phyloP scores from a whole-genome alignment of 345 rosid species.

The Kandelia obovata region DNA sequence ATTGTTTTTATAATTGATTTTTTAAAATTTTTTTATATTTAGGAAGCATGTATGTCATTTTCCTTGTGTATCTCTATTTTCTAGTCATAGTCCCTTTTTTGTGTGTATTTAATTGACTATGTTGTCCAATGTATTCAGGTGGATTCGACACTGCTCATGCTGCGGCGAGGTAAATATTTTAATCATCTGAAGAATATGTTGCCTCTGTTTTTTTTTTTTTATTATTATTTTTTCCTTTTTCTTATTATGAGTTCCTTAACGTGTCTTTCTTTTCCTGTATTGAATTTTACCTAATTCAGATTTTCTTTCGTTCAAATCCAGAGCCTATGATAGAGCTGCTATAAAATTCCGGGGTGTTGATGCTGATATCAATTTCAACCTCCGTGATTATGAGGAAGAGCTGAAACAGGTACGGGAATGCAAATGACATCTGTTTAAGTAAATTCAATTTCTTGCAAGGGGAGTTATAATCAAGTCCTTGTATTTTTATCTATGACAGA shows the following conservation, averaged over 20 bases:
- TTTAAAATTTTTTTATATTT: background rate
- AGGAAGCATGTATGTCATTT: background rate
- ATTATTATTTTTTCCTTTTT: background rate
- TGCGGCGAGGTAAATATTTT: constrained; percentile 71
- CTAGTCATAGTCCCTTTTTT: constrained; percentile 6
- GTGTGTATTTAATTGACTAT: constrained; percentile 1
- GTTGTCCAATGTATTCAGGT: constrained; percentile 44
- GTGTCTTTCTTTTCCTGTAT: background rate
- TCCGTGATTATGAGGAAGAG: constrained; percentile 81
- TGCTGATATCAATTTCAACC: constrained; percentile 88
- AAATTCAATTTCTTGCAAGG: background rate
- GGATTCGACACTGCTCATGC: constrained; percentile 98
- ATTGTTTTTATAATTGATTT: constrained; percentile 6
- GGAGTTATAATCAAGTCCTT: background rate
- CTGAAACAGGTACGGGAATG: constrained; percentile 58
- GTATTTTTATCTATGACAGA: constrained; percentile 34
- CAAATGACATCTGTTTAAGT: background rate
- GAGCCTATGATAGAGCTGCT: constrained; percentile 98
- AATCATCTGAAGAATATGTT: background rate
- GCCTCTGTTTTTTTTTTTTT: too few species aligned
- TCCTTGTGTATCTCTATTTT: background rate
- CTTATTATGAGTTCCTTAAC: too few species aligned
- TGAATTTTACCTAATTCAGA: too few species aligned
- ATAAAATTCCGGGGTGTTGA: constrained; percentile 89
- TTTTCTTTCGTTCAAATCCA: constrained; percentile 21